A percentile compares a stretch with the other conserved stretches of the same genome.
Evolutionary conservation across 2,329 filamentous ascomycete genomes (phyloP).

Genomic region (Dichotomopilus funicola): DNA sequence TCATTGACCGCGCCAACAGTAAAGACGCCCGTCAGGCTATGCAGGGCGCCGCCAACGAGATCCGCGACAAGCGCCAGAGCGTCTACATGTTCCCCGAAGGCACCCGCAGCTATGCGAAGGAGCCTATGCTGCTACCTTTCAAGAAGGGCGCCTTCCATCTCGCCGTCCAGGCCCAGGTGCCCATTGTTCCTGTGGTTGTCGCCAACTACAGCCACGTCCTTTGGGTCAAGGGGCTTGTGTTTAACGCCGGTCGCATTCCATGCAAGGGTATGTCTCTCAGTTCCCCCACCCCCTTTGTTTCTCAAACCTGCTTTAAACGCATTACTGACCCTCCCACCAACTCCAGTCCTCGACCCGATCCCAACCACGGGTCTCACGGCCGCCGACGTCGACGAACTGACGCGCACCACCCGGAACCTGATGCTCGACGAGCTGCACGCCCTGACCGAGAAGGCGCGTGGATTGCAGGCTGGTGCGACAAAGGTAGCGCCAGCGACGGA

Average conservation of each 20-base stretch:
- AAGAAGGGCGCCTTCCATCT: slow-evolving; percentile 99
- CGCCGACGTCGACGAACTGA: slow-evolving; percentile 71
- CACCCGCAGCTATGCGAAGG: slow-evolving; percentile 79
- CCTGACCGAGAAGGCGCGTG: slow-evolving; percentile 47
- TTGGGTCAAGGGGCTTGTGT: slow-evolving; percentile 56
- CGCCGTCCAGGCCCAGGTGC: slow-evolving; percentile 87
- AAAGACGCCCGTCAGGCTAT: slow-evolving; percentile 80
- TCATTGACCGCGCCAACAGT: slow-evolving; percentile 86
- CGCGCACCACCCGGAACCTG: slow-evolving; percentile 59
- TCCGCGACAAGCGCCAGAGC: slow-evolving; percentile 63
- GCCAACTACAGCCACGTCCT: slow-evolving; percentile 74
- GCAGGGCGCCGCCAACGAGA: slow-evolving; percentile 73
- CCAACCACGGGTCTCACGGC: slow-evolving; percentile 64
- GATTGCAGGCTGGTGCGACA: slow-evolving; percentile 28
- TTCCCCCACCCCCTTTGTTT: background rate
- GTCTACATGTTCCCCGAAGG: slow-evolving; percentile 90
- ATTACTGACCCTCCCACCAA: background rate
- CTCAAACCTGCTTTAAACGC: background rate
- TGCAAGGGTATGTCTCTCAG: slow-evolving; percentile 55
- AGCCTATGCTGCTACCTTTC: slow-evolving; percentile 82
- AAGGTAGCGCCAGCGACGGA: slow-evolving; percentile 23
- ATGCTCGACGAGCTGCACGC: slow-evolving; percentile 64
- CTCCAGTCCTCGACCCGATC: slow-evolving; percentile 70
- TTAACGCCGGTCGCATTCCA: slow-evolving; percentile 64
- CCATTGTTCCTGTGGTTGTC: slow-evolving; percentile 78